Percentiles rank a stretch among this genome's conserved stretches.
Conservation (phyloP, 2,329 filamentous ascomycete genomes). For the Diaporthe australafricana region DNA sequence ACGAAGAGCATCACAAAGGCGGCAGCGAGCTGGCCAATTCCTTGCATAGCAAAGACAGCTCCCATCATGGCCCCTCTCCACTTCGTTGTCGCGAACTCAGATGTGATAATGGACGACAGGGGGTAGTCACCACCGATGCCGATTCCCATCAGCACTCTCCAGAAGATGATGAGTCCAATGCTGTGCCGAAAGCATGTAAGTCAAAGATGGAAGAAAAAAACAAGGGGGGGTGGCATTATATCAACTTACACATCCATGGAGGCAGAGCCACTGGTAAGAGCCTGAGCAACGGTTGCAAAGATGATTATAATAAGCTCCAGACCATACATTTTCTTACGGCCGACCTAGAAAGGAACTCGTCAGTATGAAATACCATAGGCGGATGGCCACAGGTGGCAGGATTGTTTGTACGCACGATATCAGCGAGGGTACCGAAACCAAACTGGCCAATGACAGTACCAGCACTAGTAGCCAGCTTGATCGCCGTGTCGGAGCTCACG, state of each 20-base stretch:
- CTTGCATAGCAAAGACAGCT: slow-evolving; percentile 88
- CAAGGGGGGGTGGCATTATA: not conserved
- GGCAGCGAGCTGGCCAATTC: slow-evolving; percentile 81
- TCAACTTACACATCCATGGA: slow-evolving; percentile 63
- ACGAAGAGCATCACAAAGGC: slow-evolving; percentile 82
- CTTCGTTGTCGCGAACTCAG: slow-evolving; percentile 87
- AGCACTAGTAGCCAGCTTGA: slow-evolving; percentile 86
- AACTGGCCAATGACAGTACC: slow-evolving; percentile 88
- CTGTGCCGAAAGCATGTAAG: not conserved
- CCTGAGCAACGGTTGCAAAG: slow-evolving; percentile 79
- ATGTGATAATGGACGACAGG: slow-evolving; percentile 86
- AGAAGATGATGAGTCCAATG: slow-evolving; percentile 79
- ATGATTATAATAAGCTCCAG: slow-evolving; percentile 85
- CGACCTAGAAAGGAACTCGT: slow-evolving; percentile 32
- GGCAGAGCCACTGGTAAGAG: slow-evolving; percentile 72
- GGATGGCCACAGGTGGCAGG: too few species aligned
- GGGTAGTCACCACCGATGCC: slow-evolving; percentile 85
- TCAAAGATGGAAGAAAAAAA: not conserved
- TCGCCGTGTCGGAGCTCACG: slow-evolving; percentile 77
- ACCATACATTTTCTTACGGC: slow-evolving; percentile 73
- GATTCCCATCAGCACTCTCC: slow-evolving; percentile 81
- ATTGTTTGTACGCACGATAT: slow-evolving; percentile 51
- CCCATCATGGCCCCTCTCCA: slow-evolving; percentile 91
- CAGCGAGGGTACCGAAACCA: slow-evolving; percentile 82
- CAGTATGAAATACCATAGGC: not conserved